Conservation (phyloP, 345 rosid species). For the Diplotaxis tenuifolia region DNA sequence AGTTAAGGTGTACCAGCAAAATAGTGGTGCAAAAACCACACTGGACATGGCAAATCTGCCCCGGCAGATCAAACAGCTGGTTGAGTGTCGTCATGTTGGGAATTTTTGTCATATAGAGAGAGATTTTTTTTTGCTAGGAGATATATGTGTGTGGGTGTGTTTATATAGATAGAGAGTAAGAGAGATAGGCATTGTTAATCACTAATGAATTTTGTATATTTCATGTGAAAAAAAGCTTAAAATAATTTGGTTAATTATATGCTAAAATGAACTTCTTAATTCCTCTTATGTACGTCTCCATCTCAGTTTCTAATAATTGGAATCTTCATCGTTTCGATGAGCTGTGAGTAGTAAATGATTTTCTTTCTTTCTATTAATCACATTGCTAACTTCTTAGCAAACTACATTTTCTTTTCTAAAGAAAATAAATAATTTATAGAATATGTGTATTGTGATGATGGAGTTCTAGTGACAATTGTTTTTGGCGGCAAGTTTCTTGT, state of each 20-base stretch:
- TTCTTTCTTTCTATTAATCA: conserved; percentile 25
- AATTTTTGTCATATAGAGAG: conserved; percentile 29
- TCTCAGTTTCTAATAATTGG: conserved; percentile 25
- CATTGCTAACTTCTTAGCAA: conserved; percentile 17
- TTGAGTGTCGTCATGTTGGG: conserved; percentile 56
- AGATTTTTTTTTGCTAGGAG: conserved; percentile 17
- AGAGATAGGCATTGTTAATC: not conserved
- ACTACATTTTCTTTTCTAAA: not conserved
- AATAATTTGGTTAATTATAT: conserved; percentile 21
- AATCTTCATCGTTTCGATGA: conserved; percentile 30
- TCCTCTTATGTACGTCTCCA: conserved; percentile 16
- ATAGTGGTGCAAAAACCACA: conserved; percentile 93
- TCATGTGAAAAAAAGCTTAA: too few species aligned
- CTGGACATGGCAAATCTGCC: conserved; percentile 94
- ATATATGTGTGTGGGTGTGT: conserved; percentile 6
- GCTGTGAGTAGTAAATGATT: conserved; percentile 34
- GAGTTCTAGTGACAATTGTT: not conserved
- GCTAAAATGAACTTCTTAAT: conserved; percentile 23
- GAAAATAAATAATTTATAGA: not conserved
- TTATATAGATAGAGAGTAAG: conserved; percentile 22
- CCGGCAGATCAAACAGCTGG: conserved; percentile 72
- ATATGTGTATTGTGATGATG: not conserved
- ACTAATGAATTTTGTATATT: conserved; percentile 10
- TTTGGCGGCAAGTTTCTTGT: not conserved
- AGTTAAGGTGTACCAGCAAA: conserved; percentile 54